Evolutionary conservation across 2,329 filamentous ascomycete species (phyloP).

Genomic region (Ceratocystis variospora): DNA sequence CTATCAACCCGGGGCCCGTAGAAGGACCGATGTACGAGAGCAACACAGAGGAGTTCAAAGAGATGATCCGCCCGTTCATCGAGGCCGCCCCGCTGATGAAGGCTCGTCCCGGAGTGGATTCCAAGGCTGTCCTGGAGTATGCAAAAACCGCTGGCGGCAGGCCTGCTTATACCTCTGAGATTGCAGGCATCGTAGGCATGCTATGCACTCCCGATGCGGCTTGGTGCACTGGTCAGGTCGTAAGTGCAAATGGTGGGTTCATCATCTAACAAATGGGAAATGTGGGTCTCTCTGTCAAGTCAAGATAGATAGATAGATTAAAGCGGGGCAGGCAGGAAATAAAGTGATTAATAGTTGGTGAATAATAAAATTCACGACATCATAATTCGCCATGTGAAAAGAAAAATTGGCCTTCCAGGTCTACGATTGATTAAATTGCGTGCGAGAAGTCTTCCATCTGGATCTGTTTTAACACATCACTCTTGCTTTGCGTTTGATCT

Average conservation of each 20-base stretch:
- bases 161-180: conserved; percentile 21
- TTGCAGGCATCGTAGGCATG: conserved; percentile 21
- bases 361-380: not conserved
- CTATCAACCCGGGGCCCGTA: conserved; percentile 44
- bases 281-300: conserved; percentile 19
- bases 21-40: conserved; percentile 38
- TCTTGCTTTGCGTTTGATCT: not conserved
- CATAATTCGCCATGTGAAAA: not conserved
- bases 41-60: conserved; percentile 32
- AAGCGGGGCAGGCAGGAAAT: not conserved
- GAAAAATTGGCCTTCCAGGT: not conserved
- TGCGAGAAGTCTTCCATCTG: no score
- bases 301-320: conserved; percentile 19
- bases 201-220: conserved; percentile 47
- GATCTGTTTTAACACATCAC: not conserved
- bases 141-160: conserved; percentile 20
- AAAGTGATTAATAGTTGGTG: no score
- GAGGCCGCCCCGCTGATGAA: conserved; percentile 47
- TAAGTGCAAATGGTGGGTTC: conserved; percentile 72
- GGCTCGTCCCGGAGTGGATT: conserved; percentile 30
- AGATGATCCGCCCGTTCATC: conserved; percentile 31
- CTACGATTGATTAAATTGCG: not conserved
- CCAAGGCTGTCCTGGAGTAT: conserved; percentile 18
- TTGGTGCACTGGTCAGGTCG: conserved; percentile 67
- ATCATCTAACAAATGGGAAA: conserved; percentile 21